Conservation (phyloP, 2,329 filamentous ascomycete species). For the Sarocladium oryzae region DNA sequence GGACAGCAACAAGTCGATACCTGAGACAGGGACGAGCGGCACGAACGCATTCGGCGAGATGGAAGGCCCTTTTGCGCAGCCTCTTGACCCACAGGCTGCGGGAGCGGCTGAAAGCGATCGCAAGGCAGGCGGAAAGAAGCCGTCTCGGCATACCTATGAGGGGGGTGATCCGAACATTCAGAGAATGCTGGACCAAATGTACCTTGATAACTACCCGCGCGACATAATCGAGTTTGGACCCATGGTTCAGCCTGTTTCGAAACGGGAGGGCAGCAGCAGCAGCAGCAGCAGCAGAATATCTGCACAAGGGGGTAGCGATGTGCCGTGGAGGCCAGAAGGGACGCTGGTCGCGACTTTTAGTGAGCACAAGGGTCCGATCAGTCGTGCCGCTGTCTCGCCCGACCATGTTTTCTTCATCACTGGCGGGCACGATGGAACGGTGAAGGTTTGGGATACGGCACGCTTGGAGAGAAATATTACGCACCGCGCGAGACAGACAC, state of each 20-base stretch:
- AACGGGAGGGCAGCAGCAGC: background rate
- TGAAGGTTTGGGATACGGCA: conserved; percentile 89
- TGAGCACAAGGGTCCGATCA: conserved; percentile 79
- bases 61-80: conserved; percentile 46
- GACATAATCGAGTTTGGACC: conserved; percentile 71
- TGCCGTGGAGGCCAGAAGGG: conserved; percentile 72
- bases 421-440: conserved; percentile 81
- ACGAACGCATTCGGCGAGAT: conserved; percentile 55
- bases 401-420: conserved; percentile 95
- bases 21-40: conserved; percentile 54
- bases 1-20: conserved; percentile 50
- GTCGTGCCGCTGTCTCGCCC: conserved; percentile 72
- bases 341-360: conserved; percentile 81
- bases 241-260: conserved; percentile 62
- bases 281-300: background rate
- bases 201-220: conserved; percentile 62
- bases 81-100: conserved; percentile 16
- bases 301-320: conserved; percentile 27
- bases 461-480: conserved; percentile 87
- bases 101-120: background rate
- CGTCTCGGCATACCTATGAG: conserved; percentile 70
- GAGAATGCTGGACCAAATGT: conserved; percentile 77
- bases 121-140: conserved; percentile 15
- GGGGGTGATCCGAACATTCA: conserved; percentile 68
- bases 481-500: conserved; percentile 78